These are phyloP conservation scores for Taxillus chinensis DNA, from an alignment of 164 flowering plant species.

Conservation along the genomic window DNA sequence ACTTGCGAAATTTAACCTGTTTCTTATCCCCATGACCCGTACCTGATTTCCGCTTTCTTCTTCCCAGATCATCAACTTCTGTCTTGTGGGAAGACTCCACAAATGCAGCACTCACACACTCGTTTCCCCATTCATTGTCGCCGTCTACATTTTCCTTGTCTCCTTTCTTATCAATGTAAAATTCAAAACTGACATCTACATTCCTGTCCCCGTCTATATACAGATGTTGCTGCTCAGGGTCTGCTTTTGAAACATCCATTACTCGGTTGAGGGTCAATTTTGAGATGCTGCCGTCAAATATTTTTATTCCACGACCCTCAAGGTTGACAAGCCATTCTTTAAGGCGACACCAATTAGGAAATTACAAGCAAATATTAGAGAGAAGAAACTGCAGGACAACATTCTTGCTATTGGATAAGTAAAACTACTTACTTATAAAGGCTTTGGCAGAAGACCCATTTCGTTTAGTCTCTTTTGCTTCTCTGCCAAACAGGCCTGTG, in stretches of 20 bases:
- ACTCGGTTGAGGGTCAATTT: constrained; percentile 24
- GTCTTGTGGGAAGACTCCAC: constrained; percentile 38
- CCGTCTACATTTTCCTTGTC: constrained; percentile 16
- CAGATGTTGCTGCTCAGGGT: constrained; percentile 15
- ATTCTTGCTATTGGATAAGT: background rate
- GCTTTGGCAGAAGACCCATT: constrained; percentile 46
- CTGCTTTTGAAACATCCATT: constrained; percentile 16
- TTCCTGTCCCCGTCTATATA: constrained; percentile 11
- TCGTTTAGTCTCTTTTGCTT: constrained; percentile 16
- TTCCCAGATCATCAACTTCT: constrained; percentile 8
- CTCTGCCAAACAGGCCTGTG: constrained; percentile 22
- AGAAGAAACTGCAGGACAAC: background rate
- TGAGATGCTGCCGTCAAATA: constrained; percentile 32
- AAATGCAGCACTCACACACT: constrained; percentile 32
- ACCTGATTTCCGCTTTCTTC: constrained; percentile 29
- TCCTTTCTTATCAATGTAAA: constrained; percentile 45
- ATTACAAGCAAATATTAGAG: background rate
- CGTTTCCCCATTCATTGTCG: constrained; percentile 18
- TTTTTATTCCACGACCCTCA: constrained; percentile 38
- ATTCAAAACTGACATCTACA: constrained; percentile 22
- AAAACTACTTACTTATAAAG: constrained; percentile 40
- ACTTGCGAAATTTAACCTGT: constrained; percentile 31
- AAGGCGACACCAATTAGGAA: background rate
- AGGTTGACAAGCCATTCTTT: constrained; percentile 49
- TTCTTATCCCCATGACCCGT: constrained; percentile 12